phyloP scores from a whole-genome alignment of 202 grass and related monocot species.

The Carex arenaria region DNA sequence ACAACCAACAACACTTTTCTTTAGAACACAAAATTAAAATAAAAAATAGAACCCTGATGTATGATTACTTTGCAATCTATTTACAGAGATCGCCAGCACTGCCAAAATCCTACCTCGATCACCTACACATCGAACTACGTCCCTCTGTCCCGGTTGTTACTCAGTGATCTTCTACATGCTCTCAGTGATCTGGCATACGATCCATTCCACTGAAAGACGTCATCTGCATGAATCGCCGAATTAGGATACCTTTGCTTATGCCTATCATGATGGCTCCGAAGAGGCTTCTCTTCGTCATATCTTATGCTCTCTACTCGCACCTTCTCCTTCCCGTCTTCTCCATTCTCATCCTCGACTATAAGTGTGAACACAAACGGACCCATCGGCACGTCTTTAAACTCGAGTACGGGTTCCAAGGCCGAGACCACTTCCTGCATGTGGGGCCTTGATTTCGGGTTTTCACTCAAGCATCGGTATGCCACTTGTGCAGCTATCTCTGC shows the following conservation, averaged over 20 bases:
- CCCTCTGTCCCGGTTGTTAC: slow-evolving; percentile 35
- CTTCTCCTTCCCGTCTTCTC: slow-evolving; percentile 46
- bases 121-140: slow-evolving; percentile 9
- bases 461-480: slow-evolving; percentile 78
- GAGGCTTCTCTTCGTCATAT: slow-evolving; percentile 24
- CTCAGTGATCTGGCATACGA: slow-evolving; percentile 16
- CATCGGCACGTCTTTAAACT: slow-evolving; percentile 48
- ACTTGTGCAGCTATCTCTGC: slow-evolving; percentile 62
- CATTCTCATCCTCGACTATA: slow-evolving; percentile 48
- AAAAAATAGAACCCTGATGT: background rate
- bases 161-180: slow-evolving; percentile 32
- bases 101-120: background rate
- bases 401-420: slow-evolving; percentile 55
- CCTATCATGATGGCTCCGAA: slow-evolving; percentile 47
- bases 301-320: slow-evolving; percentile 21
- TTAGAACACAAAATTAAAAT: slow-evolving; percentile 23
- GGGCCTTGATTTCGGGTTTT: slow-evolving; percentile 67
- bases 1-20: slow-evolving; percentile 21
- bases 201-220: slow-evolving; percentile 29
- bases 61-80: slow-evolving; percentile 10
- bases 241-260: slow-evolving; percentile 62
- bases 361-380: slow-evolving; percentile 64
- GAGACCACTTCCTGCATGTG: slow-evolving; percentile 61
- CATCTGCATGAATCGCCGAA: slow-evolving; percentile 54
- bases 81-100: background rate